phyloP scores from a whole-genome alignment of 805 yeast genomes.

The Cyberlindnera bimundalis region DNA sequence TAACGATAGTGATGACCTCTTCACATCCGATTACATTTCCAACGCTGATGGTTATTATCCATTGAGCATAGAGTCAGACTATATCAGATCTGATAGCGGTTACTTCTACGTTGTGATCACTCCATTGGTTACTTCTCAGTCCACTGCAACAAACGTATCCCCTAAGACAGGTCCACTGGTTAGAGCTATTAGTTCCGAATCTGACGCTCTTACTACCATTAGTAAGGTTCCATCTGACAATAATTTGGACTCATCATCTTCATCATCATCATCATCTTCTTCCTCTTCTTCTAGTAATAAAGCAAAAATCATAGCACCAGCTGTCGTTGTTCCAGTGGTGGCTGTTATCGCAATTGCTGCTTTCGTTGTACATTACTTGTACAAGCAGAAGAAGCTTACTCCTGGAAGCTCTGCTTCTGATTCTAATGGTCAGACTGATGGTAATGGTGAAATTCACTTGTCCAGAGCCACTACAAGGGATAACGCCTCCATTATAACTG shows the following conservation, averaged over 20 bases:
- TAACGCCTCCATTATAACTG: constrained; percentile 23
- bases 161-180: constrained; percentile 38
- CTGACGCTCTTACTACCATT: constrained; percentile 32
- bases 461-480: constrained; percentile 26
- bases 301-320: constrained; percentile 37
- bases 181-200: constrained; percentile 32
- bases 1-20: constrained; percentile 29
- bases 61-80: constrained; percentile 31
- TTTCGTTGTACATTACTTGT: constrained; percentile 32
- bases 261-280: constrained; percentile 18
- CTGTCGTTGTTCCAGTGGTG: constrained; percentile 41
- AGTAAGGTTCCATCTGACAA: constrained; percentile 41
- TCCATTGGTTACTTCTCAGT: constrained; percentile 34
- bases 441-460: constrained; percentile 23
- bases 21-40: constrained; percentile 32
- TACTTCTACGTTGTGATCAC: constrained; percentile 37
- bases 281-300: constrained; percentile 18
- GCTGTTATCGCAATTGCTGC: constrained; percentile 29
- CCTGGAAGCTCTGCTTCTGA: background rate
- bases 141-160: constrained; percentile 37
- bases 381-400: constrained; percentile 20
- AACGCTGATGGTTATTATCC: constrained; percentile 41
- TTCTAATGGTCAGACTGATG: constrained; percentile 3
- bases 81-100: constrained; percentile 34
- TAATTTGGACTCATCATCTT: constrained; percentile 19